phyloP scores from a whole-genome alignment of 768 basidiomycete species.

The Boletus coccyginus region DNA sequence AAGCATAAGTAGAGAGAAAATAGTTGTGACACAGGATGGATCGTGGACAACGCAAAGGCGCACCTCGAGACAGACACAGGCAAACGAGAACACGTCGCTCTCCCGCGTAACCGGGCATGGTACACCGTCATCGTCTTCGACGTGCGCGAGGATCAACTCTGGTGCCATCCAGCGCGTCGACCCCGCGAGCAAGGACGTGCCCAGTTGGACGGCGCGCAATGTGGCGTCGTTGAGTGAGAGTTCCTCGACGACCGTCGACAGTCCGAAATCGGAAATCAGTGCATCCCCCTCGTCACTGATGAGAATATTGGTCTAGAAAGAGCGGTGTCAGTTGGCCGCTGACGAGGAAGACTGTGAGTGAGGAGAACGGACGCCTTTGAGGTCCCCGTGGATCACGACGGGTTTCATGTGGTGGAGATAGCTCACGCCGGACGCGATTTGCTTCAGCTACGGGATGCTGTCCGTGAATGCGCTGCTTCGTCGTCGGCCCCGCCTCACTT shows the following conservation, averaged over 20 bases:
- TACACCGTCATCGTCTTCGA: slow-evolving; percentile 46
- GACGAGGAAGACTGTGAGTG: not conserved
- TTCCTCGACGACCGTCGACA: slow-evolving; percentile 57
- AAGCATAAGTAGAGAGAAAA: no score
- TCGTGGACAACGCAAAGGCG: not conserved
- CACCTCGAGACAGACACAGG: slow-evolving; percentile 58
- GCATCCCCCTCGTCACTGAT: slow-evolving; percentile 50
- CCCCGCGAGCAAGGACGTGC: slow-evolving; percentile 33
- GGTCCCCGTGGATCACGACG: slow-evolving; percentile 56
- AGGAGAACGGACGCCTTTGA: slow-evolving; percentile 51
- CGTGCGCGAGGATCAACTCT: slow-evolving; percentile 49
- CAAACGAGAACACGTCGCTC: slow-evolving; percentile 63
- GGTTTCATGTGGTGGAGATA: slow-evolving; percentile 58
- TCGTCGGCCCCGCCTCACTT: slow-evolving; percentile 9
- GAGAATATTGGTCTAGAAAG: slow-evolving; percentile 51
- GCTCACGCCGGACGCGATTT: slow-evolving; percentile 54
- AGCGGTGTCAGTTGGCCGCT: not conserved
- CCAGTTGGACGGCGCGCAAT: slow-evolving; percentile 23
- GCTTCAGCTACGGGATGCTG: slow-evolving; percentile 37
- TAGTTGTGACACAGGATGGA: no score
- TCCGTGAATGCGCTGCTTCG: not conserved
- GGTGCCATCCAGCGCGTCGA: slow-evolving; percentile 48
- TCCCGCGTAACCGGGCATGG: slow-evolving; percentile 46
- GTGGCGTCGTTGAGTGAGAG: slow-evolving; percentile 34
- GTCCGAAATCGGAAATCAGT: slow-evolving; percentile 61